A percentile compares a stretch with the other conserved stretches of the same genome.
These are phyloP conservation scores for Aspergillus candidus DNA, from an alignment of 2,329 filamentous ascomycete genomes.

Conservation along the genomic window DNA sequence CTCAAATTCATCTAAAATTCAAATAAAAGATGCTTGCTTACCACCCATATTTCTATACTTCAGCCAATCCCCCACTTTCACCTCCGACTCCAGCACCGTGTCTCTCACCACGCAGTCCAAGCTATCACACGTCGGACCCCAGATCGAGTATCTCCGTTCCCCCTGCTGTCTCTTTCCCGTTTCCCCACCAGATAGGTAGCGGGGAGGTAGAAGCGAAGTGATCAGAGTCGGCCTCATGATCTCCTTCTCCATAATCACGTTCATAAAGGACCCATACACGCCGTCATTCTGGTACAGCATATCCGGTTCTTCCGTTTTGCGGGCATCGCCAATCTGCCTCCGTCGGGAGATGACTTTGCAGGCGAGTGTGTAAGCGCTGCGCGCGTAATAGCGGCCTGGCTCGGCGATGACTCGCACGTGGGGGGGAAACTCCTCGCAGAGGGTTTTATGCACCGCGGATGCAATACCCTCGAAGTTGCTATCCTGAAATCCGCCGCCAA, in stretches of 20 bases:
- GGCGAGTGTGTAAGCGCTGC: not conserved
- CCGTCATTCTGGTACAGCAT: slow-evolving; percentile 1
- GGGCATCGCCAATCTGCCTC: not conserved
- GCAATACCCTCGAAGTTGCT: slow-evolving; percentile 18
- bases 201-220: too few relatives aligned
- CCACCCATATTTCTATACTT: slow-evolving; percentile 1
- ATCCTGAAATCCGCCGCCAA: slow-evolving; percentile 24
- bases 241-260: not conserved
- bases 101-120: not conserved
- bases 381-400: not conserved
- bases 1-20: too few relatives aligned
- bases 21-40: not conserved
- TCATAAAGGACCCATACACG: slow-evolving; percentile 1
- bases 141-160: not conserved
- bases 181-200: too few relatives aligned
- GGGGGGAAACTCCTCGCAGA: not conserved
- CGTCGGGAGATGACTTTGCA: not conserved
- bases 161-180: not conserved
- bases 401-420: not conserved
- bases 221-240: not conserved
- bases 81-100: not conserved
- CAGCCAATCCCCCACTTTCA: slow-evolving; percentile 1
- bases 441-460: not conserved
- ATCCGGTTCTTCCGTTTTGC: not conserved
- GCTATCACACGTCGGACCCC: not conserved